Conservation (phyloP, 208 protist genomes). For the Herpetomonas tarakana region DNA sequence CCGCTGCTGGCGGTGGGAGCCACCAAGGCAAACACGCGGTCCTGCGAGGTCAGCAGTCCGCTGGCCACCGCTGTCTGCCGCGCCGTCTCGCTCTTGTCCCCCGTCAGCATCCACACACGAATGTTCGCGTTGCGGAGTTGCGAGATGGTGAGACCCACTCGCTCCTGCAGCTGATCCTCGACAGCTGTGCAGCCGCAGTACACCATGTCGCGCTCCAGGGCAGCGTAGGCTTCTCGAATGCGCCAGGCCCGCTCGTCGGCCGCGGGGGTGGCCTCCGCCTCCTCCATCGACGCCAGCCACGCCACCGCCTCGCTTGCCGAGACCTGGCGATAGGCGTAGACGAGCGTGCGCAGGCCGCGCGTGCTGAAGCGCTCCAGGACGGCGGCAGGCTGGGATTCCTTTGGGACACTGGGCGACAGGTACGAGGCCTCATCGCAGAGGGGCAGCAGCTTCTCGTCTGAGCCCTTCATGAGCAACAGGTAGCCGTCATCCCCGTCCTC, state of each 20-base stretch:
- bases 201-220: conserved; percentile 85
- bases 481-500: conserved; percentile 14
- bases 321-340: conserved; percentile 54
- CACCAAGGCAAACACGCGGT: conserved; percentile 40
- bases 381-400: background rate
- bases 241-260: conserved; percentile 20
- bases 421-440: conserved; percentile 23
- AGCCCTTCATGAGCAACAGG: conserved; percentile 73
- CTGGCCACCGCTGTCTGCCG: conserved; percentile 92
- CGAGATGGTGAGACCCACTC: conserved; percentile 87
- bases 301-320: conserved; percentile 28
- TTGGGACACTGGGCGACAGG: conserved; percentile 4
- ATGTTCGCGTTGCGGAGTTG: conserved; percentile 76
- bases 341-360: conserved; percentile 67
- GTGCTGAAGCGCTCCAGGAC: conserved; percentile 28
- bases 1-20: conserved; percentile 19
- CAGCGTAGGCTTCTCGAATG: conserved; percentile 34
- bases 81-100: conserved; percentile 97
- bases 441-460: conserved; percentile 73
- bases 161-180: conserved; percentile 96
- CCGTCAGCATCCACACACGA: conserved; percentile 96
- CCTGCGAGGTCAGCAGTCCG: conserved; percentile 36
- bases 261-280: conserved; percentile 15
- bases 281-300: conserved; percentile 25
- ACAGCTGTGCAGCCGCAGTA: conserved; percentile 94